These are phyloP conservation scores for Penicillium manginii DNA, from an alignment of 495 filamentous ascomycete species.

Conservation along the genomic window DNA sequence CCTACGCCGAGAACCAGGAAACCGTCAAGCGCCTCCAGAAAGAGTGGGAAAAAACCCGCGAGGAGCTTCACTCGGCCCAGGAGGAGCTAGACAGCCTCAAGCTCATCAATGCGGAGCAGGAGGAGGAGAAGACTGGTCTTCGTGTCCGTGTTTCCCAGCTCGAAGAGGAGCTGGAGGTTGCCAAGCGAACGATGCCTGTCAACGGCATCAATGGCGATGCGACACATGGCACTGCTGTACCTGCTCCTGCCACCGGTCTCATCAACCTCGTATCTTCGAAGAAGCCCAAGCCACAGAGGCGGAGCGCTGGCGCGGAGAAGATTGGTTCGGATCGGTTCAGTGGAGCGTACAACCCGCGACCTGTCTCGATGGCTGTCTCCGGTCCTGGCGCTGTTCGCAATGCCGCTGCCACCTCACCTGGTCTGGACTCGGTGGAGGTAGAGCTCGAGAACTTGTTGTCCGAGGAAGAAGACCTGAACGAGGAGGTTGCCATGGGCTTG, in stretches of 20 bases:
- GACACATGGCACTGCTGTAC: conserved; percentile 63
- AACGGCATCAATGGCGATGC: conserved; percentile 65
- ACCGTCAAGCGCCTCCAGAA: conserved; percentile 94
- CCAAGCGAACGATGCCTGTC: conserved; percentile 66
- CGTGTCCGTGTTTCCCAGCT: conserved; percentile 86
- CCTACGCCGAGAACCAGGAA: conserved; percentile 79
- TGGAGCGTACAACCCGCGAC: conserved; percentile 88
- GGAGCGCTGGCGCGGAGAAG: conserved; percentile 90
- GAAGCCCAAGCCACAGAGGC: conserved; percentile 95
- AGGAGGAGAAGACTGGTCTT: conserved; percentile 38
- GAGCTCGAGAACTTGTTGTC: conserved; percentile 92
- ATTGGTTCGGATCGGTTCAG: conserved; percentile 84
- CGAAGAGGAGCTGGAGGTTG: conserved; percentile 89
- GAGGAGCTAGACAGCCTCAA: conserved; percentile 58
- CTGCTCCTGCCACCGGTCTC: conserved; percentile 69
- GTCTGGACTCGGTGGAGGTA: conserved; percentile 83
- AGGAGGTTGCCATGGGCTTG: conserved; percentile 93
- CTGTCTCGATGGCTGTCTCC: conserved; percentile 89
- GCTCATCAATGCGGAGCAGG: too few relatives aligned
- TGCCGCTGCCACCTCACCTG: conserved; percentile 73
- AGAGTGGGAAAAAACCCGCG: conserved; percentile 80
- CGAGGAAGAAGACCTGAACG: conserved; percentile 92
- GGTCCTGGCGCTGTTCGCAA: conserved; percentile 64
- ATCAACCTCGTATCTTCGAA: conserved; percentile 97
- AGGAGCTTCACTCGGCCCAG: conserved; percentile 73